Percentiles rank a stretch among this genome's conserved stretches.
phyloP scores from a whole-genome alignment of 257 asterid species.

The Vinca minor region DNA sequence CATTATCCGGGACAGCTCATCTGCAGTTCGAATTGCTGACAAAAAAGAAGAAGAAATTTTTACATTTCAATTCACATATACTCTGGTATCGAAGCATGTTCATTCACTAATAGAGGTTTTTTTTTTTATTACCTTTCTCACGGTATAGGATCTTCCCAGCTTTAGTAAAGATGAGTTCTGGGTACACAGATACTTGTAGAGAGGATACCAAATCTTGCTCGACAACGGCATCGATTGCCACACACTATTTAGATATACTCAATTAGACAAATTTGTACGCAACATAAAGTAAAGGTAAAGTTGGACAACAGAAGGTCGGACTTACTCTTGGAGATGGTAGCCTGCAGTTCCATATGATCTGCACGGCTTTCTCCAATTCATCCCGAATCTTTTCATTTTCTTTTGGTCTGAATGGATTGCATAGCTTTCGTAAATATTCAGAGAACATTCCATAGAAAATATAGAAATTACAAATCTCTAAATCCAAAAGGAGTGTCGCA shows the following conservation, averaged over 20 bases:
- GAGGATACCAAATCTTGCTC: slow-evolving; percentile 73
- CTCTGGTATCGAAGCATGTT: not conserved
- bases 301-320: slow-evolving; percentile 10
- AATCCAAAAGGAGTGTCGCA: not conserved
- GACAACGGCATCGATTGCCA: slow-evolving; percentile 73
- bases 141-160: slow-evolving; percentile 79
- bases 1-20: slow-evolving; percentile 86
- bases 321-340: slow-evolving; percentile 90
- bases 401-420: slow-evolving; percentile 56
- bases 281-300: not conserved
- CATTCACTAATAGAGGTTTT: not conserved
- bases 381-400: slow-evolving; percentile 57
- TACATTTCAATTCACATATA: slow-evolving; percentile 3
- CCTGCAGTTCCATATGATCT: slow-evolving; percentile 86
- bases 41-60: slow-evolving; percentile 11
- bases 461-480: not conserved
- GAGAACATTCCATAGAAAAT: not conserved
- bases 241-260: slow-evolving; percentile 44
- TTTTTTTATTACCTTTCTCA: slow-evolving; percentile 54
- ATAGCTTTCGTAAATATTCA: not conserved
- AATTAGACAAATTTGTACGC: slow-evolving; percentile 21
- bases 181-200: slow-evolving; percentile 56
- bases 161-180: slow-evolving; percentile 84
- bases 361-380: slow-evolving; percentile 79
- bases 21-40: slow-evolving; percentile 63